phyloP scores from a whole-genome alignment of 225 moss, liverwort and hornwort species.

The Physcomitrium patens region DNA sequence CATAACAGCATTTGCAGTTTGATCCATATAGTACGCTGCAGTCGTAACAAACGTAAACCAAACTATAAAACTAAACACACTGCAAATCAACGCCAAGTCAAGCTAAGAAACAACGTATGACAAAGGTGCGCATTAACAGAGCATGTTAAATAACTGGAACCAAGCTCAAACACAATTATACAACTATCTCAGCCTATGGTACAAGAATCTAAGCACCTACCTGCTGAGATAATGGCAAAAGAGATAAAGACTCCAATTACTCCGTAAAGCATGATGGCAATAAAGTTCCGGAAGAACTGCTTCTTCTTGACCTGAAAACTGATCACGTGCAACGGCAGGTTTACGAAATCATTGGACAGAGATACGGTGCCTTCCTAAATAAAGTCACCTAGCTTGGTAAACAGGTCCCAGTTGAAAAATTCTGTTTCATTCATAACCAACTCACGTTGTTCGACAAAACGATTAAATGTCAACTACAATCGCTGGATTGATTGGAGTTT shows the following conservation, averaged over 20 bases:
- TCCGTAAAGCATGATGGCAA: constrained; percentile 79
- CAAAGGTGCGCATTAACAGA: neutral
- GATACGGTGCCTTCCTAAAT: neutral
- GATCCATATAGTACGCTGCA: no score
- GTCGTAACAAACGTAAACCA: no score
- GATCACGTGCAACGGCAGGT: constrained; percentile 11
- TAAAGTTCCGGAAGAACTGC: constrained; percentile 80
- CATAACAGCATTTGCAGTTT: no score
- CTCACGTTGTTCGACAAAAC: neutral
- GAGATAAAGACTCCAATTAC: constrained; percentile 87
- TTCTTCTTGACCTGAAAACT: constrained; percentile 89
- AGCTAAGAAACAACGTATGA: neutral
- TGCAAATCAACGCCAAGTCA: neutral
- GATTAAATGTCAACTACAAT: no score
- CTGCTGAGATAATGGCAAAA: constrained; percentile 62
- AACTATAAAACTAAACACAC: no score
- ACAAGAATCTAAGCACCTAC: constrained; percentile 19
- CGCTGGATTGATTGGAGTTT: neutral
- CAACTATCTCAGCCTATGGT: neutral
- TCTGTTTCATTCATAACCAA: neutral
- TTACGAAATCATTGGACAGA: neutral
- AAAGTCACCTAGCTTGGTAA: neutral
- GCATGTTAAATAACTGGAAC: neutral
- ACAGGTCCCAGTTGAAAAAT: neutral
- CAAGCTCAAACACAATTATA: constrained; percentile 5